These are phyloP conservation scores for Naegleria lovaniensis DNA, from an alignment of 208 protist species.

Conservation along the genomic window DNA sequence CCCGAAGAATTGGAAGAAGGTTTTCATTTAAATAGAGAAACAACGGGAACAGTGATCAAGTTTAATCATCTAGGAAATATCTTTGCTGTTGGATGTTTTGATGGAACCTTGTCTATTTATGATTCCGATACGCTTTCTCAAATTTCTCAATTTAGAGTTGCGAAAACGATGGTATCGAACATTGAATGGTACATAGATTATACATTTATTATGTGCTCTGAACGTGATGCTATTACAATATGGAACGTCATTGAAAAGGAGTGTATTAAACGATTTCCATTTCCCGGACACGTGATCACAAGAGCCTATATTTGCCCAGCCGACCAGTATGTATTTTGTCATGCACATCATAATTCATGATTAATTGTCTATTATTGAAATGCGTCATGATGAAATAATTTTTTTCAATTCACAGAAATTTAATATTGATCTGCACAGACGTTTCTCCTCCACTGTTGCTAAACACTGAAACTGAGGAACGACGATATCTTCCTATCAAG, in stretches of 20 bases:
- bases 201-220: background rate
- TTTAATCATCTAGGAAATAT: background rate
- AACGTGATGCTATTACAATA: background rate
- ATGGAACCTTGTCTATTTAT: background rate
- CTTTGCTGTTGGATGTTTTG: background rate
- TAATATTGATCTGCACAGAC: background rate
- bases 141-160: background rate
- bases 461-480: background rate
- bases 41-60: background rate
- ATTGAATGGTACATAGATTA: background rate
- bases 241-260: background rate
- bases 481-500: background rate
- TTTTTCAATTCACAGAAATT: background rate
- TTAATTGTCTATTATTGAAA: no score
- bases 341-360: background rate
- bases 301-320: background rate
- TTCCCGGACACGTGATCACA: background rate
- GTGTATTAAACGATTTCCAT: background rate
- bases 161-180: background rate
- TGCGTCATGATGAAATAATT: no score
- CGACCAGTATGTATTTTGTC: background rate
- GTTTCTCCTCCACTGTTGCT: background rate
- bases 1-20: background rate
- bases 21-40: background rate
- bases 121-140: background rate